Evolutionary conservation across 768 basidiomycete species (phyloP), one percentile per base, ranked within the genome.

Genomic region (Boletus reticulatus): DNA sequence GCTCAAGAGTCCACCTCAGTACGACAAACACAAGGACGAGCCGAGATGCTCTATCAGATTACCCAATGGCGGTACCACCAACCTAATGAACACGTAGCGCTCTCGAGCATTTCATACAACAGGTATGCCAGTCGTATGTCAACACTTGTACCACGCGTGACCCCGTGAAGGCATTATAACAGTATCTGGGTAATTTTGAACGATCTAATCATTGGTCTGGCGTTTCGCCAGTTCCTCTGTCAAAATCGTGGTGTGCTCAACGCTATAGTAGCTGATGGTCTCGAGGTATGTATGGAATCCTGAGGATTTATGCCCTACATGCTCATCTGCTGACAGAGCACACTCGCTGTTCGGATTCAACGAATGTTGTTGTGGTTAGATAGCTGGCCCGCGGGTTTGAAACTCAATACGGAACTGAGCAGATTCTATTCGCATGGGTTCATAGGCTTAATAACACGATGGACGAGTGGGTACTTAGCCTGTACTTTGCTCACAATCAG

Each of bases 401-500:
- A 99, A 72, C 84, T 99, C 50, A 98, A 98, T 65, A 92, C 92
- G 0, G 92, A 98, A 62, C 80, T 99, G n/a, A 92, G 92, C 62
- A 76, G 78, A 24, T 89, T 97, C 67, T 89, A 92, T 64, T 84
- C 87, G n/a, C 79, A 84, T 55, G 78, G 81, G 0, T 86, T 97
- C 48, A 75, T 87, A 4, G 79, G 79, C 24, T 58, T 91, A 14
- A 80, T 92, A 16, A 77, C 76, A 1, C 62, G 81, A 3, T 98
- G 93, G 92, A 83, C 80, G 6, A 73, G 94, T 94, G 54, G 45
- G 88, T 77, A 22, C 41, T 16, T 10, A n/a, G 16, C 20, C 32
- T 37, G 2, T 22, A 39, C 42, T 17, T 50, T 27, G 10, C 34
- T 55, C 54, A 42, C 34, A 31, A 31, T 50, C 38, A 17, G 36